Evolutionary conservation across 179 eudicot species (phyloP).

Genomic region (Silene coronaria): DNA sequence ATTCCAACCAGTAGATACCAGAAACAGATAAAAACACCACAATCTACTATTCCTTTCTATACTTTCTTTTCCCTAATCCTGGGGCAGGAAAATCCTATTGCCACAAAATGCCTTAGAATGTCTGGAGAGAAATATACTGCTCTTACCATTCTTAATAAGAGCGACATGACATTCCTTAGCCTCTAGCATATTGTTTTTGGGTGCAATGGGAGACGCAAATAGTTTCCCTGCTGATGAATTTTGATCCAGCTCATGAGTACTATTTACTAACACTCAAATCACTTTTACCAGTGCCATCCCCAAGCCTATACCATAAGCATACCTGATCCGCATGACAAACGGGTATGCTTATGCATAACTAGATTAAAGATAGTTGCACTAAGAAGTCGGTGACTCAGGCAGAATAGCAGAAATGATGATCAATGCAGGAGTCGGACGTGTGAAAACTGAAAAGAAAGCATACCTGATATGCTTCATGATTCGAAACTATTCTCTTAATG

Average conservation of each 20-base stretch:
- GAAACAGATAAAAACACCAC: not conserved
- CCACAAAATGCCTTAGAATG: not conserved
- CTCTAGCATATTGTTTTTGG: not conserved
- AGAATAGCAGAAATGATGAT: not conserved
- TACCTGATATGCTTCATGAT: conserved; percentile 95
- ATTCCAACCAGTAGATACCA: not conserved
- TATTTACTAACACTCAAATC: not conserved
- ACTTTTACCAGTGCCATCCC: not conserved
- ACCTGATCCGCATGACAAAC: not conserved
- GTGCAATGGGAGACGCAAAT: not conserved
- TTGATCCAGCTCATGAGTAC: too few relatives aligned
- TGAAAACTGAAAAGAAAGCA: conserved; percentile 15
- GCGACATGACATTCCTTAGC: not conserved
- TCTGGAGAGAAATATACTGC: not conserved
- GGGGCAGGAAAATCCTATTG: not conserved
- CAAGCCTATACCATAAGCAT: not conserved
- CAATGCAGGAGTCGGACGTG: not conserved
- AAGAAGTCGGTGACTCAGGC: not conserved
- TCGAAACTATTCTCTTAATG: conserved; percentile 82
- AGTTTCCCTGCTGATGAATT: too few relatives aligned
- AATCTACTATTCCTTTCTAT: not conserved
- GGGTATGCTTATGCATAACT: not conserved
- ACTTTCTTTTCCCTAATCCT: not conserved
- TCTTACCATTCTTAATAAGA: not conserved
- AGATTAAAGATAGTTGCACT: not conserved